Evolutionary conservation across 768 basidiomycete species (phyloP), one percentile per base, ranked within the genome.

Genomic region (Leccinellum rugosiceps): DNA sequence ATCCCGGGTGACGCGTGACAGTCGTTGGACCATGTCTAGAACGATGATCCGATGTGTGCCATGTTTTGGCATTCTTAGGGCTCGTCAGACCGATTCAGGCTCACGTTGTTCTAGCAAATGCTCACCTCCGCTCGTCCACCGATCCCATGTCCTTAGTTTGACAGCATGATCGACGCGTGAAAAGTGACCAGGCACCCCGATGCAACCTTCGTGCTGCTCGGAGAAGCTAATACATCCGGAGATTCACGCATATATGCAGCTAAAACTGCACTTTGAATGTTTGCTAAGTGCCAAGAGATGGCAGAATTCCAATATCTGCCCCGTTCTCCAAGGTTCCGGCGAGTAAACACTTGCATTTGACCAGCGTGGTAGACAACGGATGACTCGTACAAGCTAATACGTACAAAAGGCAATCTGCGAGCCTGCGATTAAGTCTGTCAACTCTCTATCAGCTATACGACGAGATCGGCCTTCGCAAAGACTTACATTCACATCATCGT

Each of bases 1-100:
- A 50, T 47, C 14, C 17, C 45, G 53, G 23, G 38, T 38, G n/a
- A 38, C 38, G 38, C 38, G 52, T 67, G 63, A 66, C 63, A 35
- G 63, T 59, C 34, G 35, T 56, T 38, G 35, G 46, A 41, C 23
- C 35, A 26, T 26, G 26, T 6, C 26, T 7, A 31, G 32, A 41
- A 26, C n/a, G 5, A 47, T 34, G 46, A 31, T 61, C 55, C 25
- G 19, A 46, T 26, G 45, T 52, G 19, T 51, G 55, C 35, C 34
- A 51, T 57, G 15, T 23, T 28, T 53, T 55, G 51, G 58, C 58
- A 63, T 63, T 43, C 30, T 53, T 32, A 19, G 2, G 31, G 6
- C 21, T 49, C 25, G 38, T 54, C 41, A 35, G 56, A 28, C 17
- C 25, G 21, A 45, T 28, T 7, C n/a, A n/a, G 28, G 7, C 30